Evolutionary conservation across 2,329 filamentous ascomycete genomes (phyloP), one percentile per base, ranked within the genome.

Genomic region (Trichoderma atroviride): DNA sequence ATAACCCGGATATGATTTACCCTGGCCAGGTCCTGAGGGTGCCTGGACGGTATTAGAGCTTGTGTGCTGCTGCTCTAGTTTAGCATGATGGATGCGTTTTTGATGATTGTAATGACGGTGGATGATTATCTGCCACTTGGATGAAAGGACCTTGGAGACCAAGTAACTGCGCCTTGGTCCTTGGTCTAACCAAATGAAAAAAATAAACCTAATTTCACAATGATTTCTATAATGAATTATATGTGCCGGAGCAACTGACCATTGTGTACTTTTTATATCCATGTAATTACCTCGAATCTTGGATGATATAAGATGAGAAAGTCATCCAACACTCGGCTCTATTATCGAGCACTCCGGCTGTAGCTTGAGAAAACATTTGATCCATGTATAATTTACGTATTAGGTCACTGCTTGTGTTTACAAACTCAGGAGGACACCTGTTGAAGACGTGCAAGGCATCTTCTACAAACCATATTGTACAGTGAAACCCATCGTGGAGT

Each of bases 1-100:
- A 72, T 67, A 82, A 83, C 72, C 79, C 81, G 6, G 81, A 83
- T 55, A 69, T 81, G 74, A 83, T 83, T 70, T 81, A 81, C 70
- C 81, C 81, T 0, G 81, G 81, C 2, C 81, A 83, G 74, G 76
- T 75, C 2, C 75, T 83, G 2, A 74, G 78, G 65, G 69, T 83
- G 0, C 80, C 81, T 10, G 75, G 52, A 19, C 59, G 52, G 1
- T n/a, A 53, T 53, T 29, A 64, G 31, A 52, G 50, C 11, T 27
- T 27, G 4, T 1, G 13, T 9, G 50, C 19, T 22, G 43, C 10
- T 22, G 43, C n/a, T 50, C 43, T 22, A 5, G 47, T 24, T 22
- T 50, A 50, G 47, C 19, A 50, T 50, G 47, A 50, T 13, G 22
- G 47, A 13, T 50, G 47, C 47, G 22, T 50, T 22, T 50, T 24